Base-by-base conservation (phyloP, 148 eudicot genomes). In the Mesembryanthemum crystallinum region DNA sequence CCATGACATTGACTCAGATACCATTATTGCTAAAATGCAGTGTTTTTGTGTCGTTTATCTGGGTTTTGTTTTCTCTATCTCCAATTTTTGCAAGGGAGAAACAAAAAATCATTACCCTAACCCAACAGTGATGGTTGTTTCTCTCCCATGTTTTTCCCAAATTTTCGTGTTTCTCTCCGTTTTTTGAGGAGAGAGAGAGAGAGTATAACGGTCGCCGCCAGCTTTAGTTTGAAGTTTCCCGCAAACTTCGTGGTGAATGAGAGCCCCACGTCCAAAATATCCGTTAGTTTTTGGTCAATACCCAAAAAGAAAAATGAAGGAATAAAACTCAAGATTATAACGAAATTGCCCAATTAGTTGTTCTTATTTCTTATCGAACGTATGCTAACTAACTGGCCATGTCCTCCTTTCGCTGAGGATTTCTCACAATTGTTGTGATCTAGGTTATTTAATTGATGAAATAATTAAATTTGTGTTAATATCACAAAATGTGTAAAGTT, bases 171-270 rank as follows among this genome's bases (percentile, higher is more conserved):
- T 25, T 20, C 8, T 33, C 42, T 29, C 73, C 28, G 39, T 68
- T n/a, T 33, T 10, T 75, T 73, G n/a, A 64, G 76, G 32, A 23
- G 21, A 55, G 55, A 27, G 77, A 55, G 21, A 47, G 69, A 47
- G 78, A 52, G 78, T 55, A 58, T 42, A 68, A 37, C 52, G 78
- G 73, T 67, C 18, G 58, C 52, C 61, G 68, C 35, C 30, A 18
- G 52, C 52, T 32, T 35, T 60, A n/a, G 18, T 71, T 49, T 49
- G 39, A 62, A 69, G 24, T 70, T 71, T 71, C 60, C 63, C 78
- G 78, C 78, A 67, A 57, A 76, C 37, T 55, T 67, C 73, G 78
- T 27, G 63, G 25, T 11, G 52, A 67, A 42, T 43, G 27, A 45
- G 49, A 45, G 49, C 14, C 49, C 49, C 49, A 45, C 49, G 14